Evolutionary conservation across 306 rosid species (phyloP), one percentile per base, ranked within the genome.

Genomic region (Astragalus glycyphyllos): DNA sequence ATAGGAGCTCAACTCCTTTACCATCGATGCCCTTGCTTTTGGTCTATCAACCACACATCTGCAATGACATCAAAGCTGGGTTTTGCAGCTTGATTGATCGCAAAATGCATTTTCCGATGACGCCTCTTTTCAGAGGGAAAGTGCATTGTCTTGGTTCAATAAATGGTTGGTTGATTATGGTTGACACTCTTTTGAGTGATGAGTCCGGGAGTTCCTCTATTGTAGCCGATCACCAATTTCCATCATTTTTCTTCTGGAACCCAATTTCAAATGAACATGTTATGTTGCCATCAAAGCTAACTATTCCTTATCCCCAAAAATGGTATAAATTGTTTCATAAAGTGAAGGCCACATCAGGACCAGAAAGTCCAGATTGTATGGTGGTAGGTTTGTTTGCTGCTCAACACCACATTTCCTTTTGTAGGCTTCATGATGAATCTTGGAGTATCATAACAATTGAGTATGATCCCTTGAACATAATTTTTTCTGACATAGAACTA

Each of bases 191-290:
- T 10, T 2, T 10, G 15, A 26, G 41, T 29, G 8, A 10, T 10
- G 2, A 6, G 8, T 2, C 17, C 10, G 4, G 2, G 0, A 29
- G 41, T 31, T 12, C 10, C 9, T 31, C 42, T 29, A 0, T 6
- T 32, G 20, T 5, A 11, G 8, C 54, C 6, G 13, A 6, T 29
- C 41, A 3, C 12, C 31, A 16, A 51, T 17, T 8, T 6, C 31
- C 57, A 51, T 51, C 57, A 51, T 51, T 51, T n/a, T 51, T 51
- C 55, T 51, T 51, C 8, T 51, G 57, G 57, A 51, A 51, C 12
- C 57, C 57, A 3, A 51, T 51, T 51, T 51, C 32, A 51, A 6
- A 51, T 15, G 57, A 6, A 3, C n/a, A 8, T 16, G 5, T 31
- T 32, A 16, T 16, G 57, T 8, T 51, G 57, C 57, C 57, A 7